Conservation (phyloP, 2,329 filamentous ascomycete genomes). For the Mariannaea elegans region DNA sequence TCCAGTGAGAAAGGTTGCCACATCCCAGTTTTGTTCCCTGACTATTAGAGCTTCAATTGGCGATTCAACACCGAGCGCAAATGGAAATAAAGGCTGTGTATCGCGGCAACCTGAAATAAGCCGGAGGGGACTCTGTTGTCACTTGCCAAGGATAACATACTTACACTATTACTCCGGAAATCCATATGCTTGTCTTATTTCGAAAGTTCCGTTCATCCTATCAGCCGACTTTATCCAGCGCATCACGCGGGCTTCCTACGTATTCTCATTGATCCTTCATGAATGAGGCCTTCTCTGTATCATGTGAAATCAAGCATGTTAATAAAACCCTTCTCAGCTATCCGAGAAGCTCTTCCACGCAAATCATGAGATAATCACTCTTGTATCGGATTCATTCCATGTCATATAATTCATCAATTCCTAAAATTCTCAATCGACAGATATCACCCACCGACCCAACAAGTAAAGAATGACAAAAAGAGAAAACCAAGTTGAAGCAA, state of each 20-base stretch:
- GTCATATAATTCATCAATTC: conserved; percentile 26
- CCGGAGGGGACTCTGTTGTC: background rate
- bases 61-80: background rate
- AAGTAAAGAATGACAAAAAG: conserved; percentile 5
- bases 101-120: background rate
- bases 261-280: background rate
- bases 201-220: background rate
- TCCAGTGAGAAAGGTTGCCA: background rate
- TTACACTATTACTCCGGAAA: background rate
- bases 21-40: background rate
- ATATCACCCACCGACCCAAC: conserved; percentile 6
- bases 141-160: background rate
- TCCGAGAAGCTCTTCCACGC: background rate
- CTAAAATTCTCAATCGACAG: conserved; percentile 24
- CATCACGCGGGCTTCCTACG: background rate
- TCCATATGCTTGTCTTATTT: background rate
- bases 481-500: conserved; percentile 1
- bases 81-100: background rate
- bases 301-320: background rate
- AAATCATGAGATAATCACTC: background rate
- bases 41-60: background rate
- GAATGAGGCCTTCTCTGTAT: background rate
- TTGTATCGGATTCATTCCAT: background rate
- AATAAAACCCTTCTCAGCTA: background rate
- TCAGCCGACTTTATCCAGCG: background rate